Conservation (phyloP, 2,329 filamentous ascomycete genomes). For the Exserohilum turcica region DNA sequence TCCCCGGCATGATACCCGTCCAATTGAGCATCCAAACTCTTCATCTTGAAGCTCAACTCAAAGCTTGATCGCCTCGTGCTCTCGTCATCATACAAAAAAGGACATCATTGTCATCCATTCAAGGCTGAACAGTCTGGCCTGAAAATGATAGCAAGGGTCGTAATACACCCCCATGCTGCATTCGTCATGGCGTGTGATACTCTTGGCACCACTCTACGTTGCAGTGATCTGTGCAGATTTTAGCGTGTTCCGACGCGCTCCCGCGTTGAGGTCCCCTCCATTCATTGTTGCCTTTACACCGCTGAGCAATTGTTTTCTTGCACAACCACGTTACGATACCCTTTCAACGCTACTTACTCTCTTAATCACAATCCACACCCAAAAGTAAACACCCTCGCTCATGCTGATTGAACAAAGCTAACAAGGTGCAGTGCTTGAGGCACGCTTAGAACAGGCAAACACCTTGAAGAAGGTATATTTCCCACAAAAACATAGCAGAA, state of each 20-base stretch:
- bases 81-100: too few species aligned
- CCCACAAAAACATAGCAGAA: background rate
- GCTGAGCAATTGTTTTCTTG: constrained; percentile 5
- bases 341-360: constrained; percentile 1
- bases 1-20: background rate
- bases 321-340: constrained; percentile 14
- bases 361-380: constrained; percentile 6
- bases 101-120: too few species aligned
- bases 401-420: constrained; percentile 17
- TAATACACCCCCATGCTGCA: too few species aligned
- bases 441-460: constrained; percentile 90
- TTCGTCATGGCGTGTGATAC: background rate
- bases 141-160: too few species aligned
- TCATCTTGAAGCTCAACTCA: background rate
- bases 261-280: constrained; percentile 26
- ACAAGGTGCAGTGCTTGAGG: constrained; percentile 77
- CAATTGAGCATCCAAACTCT: background rate
- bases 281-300: constrained; percentile 24
- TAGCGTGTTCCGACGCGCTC: constrained; percentile 31
- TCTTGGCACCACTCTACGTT: constrained; percentile 11
- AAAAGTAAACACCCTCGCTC: constrained; percentile 25
- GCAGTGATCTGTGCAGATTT: constrained; percentile 17
- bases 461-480: constrained; percentile 84
- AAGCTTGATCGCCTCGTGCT: background rate
- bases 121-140: too few species aligned